These are phyloP conservation scores for Ogataea pini DNA, from an alignment of 805 yeast genomes.

Conservation along the genomic window DNA sequence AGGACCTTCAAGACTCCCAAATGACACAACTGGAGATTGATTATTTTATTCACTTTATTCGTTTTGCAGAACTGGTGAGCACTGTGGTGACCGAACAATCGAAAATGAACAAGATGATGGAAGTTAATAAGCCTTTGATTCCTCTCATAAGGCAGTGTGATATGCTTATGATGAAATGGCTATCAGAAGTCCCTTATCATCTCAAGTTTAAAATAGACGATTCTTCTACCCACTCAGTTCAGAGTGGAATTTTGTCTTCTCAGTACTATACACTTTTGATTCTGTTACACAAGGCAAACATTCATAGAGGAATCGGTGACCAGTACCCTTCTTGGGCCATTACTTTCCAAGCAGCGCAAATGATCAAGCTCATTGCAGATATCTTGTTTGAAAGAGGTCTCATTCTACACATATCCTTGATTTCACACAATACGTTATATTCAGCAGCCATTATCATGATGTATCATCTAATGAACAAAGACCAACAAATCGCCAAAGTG, in stretches of 20 bases:
- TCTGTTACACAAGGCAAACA: conserved; percentile 69
- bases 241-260: conserved; percentile 59
- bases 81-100: conserved; percentile 68
- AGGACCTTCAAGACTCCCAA: conserved; percentile 62
- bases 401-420: conserved; percentile 40
- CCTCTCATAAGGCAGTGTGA: conserved; percentile 61
- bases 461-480: conserved; percentile 52
- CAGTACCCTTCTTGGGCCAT: conserved; percentile 69
- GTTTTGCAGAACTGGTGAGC: conserved; percentile 70
- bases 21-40: conserved; percentile 50
- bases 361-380: conserved; percentile 64
- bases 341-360: conserved; percentile 78
- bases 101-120: conserved; percentile 64
- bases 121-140: conserved; percentile 41
- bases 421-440: conserved; percentile 45
- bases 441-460: conserved; percentile 67
- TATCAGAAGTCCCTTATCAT: conserved; percentile 61
- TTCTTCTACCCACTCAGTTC: conserved; percentile 51
- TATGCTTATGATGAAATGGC: conserved; percentile 76
- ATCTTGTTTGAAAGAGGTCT: conserved; percentile 56
- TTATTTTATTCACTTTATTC: conserved; percentile 61
- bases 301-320: conserved; percentile 41
- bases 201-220: conserved; percentile 63
- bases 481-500: conserved; percentile 25
- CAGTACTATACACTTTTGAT: conserved; percentile 75